These are phyloP conservation scores for Panicum virgatum DNA, from an alignment of 202 grass and related monocot species.

Conservation along the genomic window DNA sequence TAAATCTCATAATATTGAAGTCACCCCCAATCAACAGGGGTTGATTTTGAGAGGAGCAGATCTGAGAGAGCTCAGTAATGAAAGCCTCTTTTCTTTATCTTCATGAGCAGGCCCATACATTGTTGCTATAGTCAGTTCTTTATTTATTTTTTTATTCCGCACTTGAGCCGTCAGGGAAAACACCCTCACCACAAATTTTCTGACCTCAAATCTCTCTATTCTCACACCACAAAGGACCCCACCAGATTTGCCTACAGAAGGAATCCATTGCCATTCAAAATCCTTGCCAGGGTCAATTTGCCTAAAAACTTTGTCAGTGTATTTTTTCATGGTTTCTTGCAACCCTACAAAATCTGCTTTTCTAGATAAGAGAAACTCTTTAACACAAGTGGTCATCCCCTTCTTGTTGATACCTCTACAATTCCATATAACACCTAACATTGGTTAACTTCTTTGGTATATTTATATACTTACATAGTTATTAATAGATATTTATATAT, in stretches of 20 bases:
- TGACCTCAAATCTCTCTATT: background rate
- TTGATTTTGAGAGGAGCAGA: background rate
- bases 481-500: too few relatives aligned
- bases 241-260: background rate
- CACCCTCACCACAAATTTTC: background rate
- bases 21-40: background rate
- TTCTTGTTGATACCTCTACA: background rate
- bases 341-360: background rate
- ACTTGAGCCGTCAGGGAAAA: background rate
- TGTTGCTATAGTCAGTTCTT: too few relatives aligned
- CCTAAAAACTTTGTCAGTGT: background rate
- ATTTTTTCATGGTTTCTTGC: background rate
- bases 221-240: background rate
- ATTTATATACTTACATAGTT: too few relatives aligned
- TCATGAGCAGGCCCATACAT: background rate
- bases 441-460: background rate
- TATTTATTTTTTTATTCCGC: too few relatives aligned
- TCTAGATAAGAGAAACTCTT: too few relatives aligned
- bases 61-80: background rate
- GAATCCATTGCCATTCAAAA: rapidly evolving
- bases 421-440: background rate
- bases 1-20: background rate
- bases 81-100: background rate
- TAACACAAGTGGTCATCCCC: rapidly evolving
- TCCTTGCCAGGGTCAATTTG: rapidly evolving